These are phyloP conservation scores for Penicillium sp. DNA, from an alignment of 2,329 filamentous ascomycete genomes.

Conservation along the genomic window DNA sequence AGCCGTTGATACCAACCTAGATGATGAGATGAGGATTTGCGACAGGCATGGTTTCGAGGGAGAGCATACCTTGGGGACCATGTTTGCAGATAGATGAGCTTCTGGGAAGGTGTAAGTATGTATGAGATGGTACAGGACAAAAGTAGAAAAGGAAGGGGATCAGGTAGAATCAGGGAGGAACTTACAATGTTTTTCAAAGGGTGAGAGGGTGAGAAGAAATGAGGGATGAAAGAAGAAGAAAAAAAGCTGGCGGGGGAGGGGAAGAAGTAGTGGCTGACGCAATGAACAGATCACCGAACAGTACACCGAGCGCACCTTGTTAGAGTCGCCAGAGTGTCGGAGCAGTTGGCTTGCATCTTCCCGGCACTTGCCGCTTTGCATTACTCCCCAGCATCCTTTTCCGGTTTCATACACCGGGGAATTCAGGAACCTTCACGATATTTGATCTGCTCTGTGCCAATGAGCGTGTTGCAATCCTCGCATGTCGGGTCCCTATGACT, in stretches of 20 bases:
- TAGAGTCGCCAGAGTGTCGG: not conserved
- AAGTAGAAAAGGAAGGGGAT: not conserved
- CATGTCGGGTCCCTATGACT: slow-evolving; percentile 19
- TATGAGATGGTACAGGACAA: slow-evolving; percentile 4
- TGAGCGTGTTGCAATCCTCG: slow-evolving; percentile 16
- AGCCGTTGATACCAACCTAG: slow-evolving; percentile 97
- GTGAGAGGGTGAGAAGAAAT: slow-evolving; percentile 2
- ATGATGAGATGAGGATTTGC: slow-evolving; percentile 3
- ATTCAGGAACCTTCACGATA: slow-evolving; percentile 40
- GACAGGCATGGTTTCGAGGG: not conserved
- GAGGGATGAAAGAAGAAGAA: slow-evolving; percentile 13
- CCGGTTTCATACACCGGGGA: slow-evolving; percentile 44
- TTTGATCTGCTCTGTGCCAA: slow-evolving; percentile 28
- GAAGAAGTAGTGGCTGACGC: slow-evolving; percentile 33
- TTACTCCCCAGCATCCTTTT: slow-evolving; percentile 31
- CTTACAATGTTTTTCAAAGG: slow-evolving; percentile 12
- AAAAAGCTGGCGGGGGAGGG: slow-evolving; percentile 26
- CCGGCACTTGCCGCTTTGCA: slow-evolving; percentile 32
- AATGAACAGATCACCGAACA: slow-evolving; percentile 29
- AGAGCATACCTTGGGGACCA: slow-evolving; percentile 34
- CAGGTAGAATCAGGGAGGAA: not conserved
- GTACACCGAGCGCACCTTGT: not conserved
- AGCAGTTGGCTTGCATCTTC: slow-evolving; percentile 6
- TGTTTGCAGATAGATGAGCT: slow-evolving; percentile 28
- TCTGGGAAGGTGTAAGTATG: slow-evolving; percentile 29